Evolutionary conservation across 257 asterid genomes (phyloP), one percentile per base, ranked within the genome.

Genomic region (Solanum stenotomum): DNA sequence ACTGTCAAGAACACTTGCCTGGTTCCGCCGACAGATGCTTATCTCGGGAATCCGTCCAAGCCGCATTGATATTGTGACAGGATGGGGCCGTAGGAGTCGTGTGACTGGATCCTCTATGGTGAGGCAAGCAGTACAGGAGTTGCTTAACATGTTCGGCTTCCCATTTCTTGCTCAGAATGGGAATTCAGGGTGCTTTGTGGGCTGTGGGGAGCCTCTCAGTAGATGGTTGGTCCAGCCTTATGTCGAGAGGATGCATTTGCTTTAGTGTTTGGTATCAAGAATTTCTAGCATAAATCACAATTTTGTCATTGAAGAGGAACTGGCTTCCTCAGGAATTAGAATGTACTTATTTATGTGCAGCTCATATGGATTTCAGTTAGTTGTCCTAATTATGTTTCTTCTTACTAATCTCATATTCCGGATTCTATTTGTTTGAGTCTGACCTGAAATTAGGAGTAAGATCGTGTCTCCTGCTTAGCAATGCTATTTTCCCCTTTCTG

Each of bases 11-110:
- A 95, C 98, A 2, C 96, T 97, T 27, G 99, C 99, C 23, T 92
- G 96, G 95, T 95, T 97, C 68, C 95, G 96, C n/a, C 90, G 90
- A 38, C 96, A 95, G 90, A 92, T 96, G 94, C 95, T 96, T 6
- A 88, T 77, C 49, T 93, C 98, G 0, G 99, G 99, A 71, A 87
- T 90, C 44, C 78, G 94, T 72, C 98, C 98, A 2, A 90, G 77
- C 87, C 94, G 99, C 3, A 94, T 97, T 59, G 99, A 97, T 87
- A 97, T 97, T 33, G 95, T 96, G 70, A 97, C 99, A 0, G 99
- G 99, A 15, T 97, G 99, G 99, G 99, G 99, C 9, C 92, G 98
- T 12, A 88, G 98, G 92, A 97, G 99, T 87, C 86, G 98, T 89
- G 96, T 97, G 72, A 96, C 99, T 0, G 99, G 99, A 3, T 65